These are phyloP conservation scores for Phytophthora gonapodyides DNA, from an alignment of 352 stramenopile genomes.

Conservation along the genomic window DNA sequence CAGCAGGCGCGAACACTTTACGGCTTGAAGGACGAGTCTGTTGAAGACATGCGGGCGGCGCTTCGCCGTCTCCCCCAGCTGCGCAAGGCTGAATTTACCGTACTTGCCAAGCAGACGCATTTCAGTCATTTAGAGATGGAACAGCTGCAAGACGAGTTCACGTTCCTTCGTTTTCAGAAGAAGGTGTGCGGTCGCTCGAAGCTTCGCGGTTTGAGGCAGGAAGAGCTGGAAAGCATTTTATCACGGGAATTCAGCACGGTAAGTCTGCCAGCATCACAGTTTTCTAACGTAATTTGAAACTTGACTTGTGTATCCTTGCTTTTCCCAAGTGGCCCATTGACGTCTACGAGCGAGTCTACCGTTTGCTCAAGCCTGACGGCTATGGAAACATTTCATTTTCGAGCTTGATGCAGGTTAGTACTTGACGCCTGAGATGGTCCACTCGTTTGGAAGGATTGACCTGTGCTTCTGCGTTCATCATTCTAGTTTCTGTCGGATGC, in stretches of 20 bases:
- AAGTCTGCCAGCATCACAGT: not conserved
- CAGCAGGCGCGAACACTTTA: constrained; percentile 50
- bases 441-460: constrained; percentile 8
- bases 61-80: constrained; percentile 53
- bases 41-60: constrained; percentile 64
- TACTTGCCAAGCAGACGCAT: constrained; percentile 52
- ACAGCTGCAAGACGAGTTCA: constrained; percentile 67
- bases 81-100: constrained; percentile 55
- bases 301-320: constrained; percentile 11
- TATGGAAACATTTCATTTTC: constrained; percentile 71
- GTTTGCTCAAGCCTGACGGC: constrained; percentile 53
- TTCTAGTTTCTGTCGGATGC: constrained; percentile 47
- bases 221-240: constrained; percentile 62
- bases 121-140: constrained; percentile 62
- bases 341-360: constrained; percentile 48
- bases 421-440: not conserved
- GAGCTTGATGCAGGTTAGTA: constrained; percentile 59
- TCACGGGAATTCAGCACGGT: constrained; percentile 54
- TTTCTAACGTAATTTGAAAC: not conserved
- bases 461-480: constrained; percentile 1
- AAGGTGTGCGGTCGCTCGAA: constrained; percentile 50
- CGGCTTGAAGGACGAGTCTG: constrained; percentile 55
- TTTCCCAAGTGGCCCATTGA: constrained; percentile 48
- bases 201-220: constrained; percentile 51
- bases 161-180: constrained; percentile 57